Conservation (phyloP, 192 early-diverging fungal species). For the Coemansia javaensis region DNA sequence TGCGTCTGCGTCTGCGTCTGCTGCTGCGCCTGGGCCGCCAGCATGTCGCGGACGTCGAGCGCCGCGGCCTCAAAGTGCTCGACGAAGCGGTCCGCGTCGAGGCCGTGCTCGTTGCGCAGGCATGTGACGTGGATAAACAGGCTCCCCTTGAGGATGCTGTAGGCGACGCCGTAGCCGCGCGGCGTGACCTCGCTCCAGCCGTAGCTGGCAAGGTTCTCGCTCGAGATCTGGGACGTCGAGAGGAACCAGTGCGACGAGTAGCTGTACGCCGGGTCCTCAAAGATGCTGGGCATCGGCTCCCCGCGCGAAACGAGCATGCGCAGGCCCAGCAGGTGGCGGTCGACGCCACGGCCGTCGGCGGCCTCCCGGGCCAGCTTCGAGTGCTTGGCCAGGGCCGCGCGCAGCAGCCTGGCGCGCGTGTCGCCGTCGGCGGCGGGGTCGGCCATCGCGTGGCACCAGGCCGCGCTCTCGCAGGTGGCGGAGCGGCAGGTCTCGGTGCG, state of each 20-base stretch:
- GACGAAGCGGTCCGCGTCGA: conserved; percentile 59
- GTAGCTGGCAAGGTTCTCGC: conserved; percentile 90
- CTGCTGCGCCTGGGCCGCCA: neutral
- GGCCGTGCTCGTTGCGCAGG: conserved; percentile 55
- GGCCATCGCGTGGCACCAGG: conserved; percentile 86
- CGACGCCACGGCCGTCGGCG: conserved; percentile 80
- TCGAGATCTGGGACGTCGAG: conserved; percentile 89
- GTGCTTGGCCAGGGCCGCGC: conserved; percentile 73
- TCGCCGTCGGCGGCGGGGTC: conserved; percentile 46
- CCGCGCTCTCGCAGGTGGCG: conserved; percentile 67
- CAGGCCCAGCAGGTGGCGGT: conserved; percentile 88
- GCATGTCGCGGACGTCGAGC: conserved; percentile 66
- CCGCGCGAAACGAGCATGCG: conserved; percentile 66
- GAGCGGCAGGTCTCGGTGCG: conserved; percentile 92
- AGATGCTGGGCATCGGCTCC: conserved; percentile 80
- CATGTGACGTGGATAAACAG: conserved; percentile 85
- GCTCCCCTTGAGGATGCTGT: conserved; percentile 84
- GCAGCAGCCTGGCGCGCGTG: conserved; percentile 65
- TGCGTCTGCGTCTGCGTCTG: too few relatives aligned
- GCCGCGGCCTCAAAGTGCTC: conserved; percentile 78
- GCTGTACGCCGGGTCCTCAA: conserved; percentile 78
- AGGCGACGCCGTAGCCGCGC: conserved; percentile 89
- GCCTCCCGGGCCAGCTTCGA: conserved; percentile 73
- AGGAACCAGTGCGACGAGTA: conserved; percentile 89
- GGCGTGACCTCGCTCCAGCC: conserved; percentile 86